Percentiles rank a stretch among this genome's conserved stretches.
These are phyloP conservation scores for Cutaneotrichosporon dermatis DNA, from an alignment of 1,284 basidiomycete genomes.

Conservation along the genomic window DNA sequence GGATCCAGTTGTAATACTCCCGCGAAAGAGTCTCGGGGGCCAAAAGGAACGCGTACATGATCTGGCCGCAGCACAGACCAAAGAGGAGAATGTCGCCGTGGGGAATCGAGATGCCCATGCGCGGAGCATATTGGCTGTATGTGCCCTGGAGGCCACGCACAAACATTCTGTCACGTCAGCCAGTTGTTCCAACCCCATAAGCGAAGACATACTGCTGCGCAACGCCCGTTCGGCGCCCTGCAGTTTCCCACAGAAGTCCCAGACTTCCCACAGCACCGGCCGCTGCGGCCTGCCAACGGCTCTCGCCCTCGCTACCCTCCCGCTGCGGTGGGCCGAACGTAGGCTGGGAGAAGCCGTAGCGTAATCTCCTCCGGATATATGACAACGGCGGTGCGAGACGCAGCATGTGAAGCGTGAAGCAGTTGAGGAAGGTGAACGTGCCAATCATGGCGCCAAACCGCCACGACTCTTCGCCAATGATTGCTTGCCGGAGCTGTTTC, in stretches of 20 bases:
- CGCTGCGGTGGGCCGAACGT: conserved; percentile 45
- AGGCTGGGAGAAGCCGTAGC: conserved; percentile 29
- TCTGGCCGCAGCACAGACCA: conserved; percentile 77
- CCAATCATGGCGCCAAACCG: conserved; percentile 79
- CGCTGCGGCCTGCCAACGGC: conserved; percentile 79
- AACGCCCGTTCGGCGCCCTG: conserved; percentile 63
- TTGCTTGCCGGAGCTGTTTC: conserved; percentile 63
- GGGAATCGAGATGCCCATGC: conserved; percentile 62
- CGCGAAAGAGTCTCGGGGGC: conserved; percentile 75
- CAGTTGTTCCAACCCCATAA: too few species aligned
- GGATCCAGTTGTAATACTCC: conserved; percentile 71
- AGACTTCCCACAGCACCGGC: conserved; percentile 74
- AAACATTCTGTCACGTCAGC: conserved; percentile 37
- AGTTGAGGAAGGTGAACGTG: conserved; percentile 73
- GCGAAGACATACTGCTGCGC: conserved; percentile 64
- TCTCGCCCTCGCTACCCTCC: conserved; percentile 56
- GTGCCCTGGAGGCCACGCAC: conserved; percentile 50
- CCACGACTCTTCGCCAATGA: conserved; percentile 73
- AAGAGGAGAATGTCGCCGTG: conserved; percentile 82
- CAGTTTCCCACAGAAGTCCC: conserved; percentile 79
- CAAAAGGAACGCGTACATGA: conserved; percentile 77
- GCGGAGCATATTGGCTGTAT: conserved; percentile 49
- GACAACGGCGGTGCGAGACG: conserved; percentile 65
- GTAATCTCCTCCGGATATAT: conserved; percentile 46
- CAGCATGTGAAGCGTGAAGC: conserved; percentile 73